Conservation (phyloP, 495 filamentous ascomycete species). For the Sabuloglossum arenarium region DNA sequence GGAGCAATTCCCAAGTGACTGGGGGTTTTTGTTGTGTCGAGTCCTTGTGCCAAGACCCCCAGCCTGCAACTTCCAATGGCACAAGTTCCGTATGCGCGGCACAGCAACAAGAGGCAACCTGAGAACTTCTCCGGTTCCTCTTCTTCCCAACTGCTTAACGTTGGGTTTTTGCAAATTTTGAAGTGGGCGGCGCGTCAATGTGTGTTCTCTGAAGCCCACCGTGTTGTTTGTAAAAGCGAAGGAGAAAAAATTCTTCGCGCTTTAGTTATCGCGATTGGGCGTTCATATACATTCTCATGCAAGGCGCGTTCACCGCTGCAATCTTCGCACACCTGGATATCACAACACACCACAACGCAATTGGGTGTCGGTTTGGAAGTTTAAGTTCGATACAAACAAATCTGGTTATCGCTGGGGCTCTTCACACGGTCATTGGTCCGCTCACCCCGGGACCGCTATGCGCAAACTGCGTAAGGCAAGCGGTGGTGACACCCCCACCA, state of each 20-base stretch:
- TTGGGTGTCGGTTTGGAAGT: not conserved
- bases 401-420: not conserved
- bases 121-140: too few relatives aligned
- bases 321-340: not conserved
- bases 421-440: not conserved
- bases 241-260: not conserved
- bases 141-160: too few relatives aligned
- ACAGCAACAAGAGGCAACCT: too few relatives aligned
- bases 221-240: not conserved
- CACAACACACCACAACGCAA: not conserved
- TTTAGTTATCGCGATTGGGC: not conserved
- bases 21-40: not conserved
- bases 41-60: not conserved
- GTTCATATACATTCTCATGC: not conserved
- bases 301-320: not conserved
- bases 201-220: not conserved
- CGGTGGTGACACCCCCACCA: not conserved
- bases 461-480: not conserved
- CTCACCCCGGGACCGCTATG: not conserved
- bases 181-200: not conserved
- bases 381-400: not conserved
- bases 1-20: not conserved
- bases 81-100: not conserved
- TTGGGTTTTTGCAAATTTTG: too few relatives aligned
- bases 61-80: not conserved